Percentiles rank a stretch among this genome's conserved stretches.
These are phyloP conservation scores for Gossypium herbaceum DNA, from an alignment of 345 rosid species.

Conservation along the genomic window DNA sequence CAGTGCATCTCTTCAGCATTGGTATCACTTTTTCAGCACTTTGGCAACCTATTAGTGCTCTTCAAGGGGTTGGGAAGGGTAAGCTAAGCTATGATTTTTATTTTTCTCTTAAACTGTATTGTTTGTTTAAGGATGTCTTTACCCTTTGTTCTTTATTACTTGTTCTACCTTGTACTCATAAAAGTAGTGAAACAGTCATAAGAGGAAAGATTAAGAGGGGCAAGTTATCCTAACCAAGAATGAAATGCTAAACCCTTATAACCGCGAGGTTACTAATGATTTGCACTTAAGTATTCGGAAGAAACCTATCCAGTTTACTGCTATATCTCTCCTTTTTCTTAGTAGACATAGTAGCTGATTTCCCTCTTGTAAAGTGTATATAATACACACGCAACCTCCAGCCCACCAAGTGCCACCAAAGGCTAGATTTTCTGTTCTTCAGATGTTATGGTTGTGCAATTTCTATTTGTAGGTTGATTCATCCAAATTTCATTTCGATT, in stretches of 20 bases:
- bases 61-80: constrained; percentile 97
- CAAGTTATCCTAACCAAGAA: neutral
- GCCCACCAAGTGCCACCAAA: neutral
- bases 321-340: neutral
- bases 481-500: constrained; percentile 7
- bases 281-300: neutral
- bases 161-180: neutral
- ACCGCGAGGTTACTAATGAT: neutral
- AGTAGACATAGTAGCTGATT: neutral
- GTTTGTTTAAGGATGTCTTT: neutral
- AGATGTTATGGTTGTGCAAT: neutral
- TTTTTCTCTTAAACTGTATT: neutral
- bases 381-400: neutral
- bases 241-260: neutral
- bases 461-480: neutral
- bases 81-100: constrained; percentile 17
- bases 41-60: constrained; percentile 96
- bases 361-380: neutral
- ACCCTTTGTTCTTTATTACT: neutral
- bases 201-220: neutral
- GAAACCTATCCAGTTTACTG: neutral
- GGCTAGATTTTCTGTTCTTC: neutral
- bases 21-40: constrained; percentile 98
- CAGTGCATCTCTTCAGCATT: constrained; percentile 97
- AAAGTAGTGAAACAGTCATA: neutral